Base-by-base conservation (phyloP, 306 rosid genomes). In the Arachis hypogaea region DNA sequence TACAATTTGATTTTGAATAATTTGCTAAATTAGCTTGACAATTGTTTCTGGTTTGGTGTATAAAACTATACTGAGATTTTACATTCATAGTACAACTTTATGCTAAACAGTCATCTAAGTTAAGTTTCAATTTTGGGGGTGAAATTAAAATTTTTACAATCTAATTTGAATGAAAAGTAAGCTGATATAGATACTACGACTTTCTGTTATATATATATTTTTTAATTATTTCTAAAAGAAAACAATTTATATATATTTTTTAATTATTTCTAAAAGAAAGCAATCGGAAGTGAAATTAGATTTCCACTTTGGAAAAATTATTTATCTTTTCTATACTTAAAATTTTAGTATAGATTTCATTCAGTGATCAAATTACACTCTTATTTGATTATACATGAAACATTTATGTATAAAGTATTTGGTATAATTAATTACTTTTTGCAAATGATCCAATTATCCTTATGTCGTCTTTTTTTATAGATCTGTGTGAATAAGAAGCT, bases 11-110 rank as follows among this genome's bases (percentile, higher is more conserved):
- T 22, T 22, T 22, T 22, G 28, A 22, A 22, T 22, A 60, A 76
- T 49, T 46, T 69, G 6, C 28, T 33, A 55, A 38, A 79, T 44
- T 71, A 75, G 16, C 51, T 55, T 56, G 54, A 29, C 71, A 36
- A 47, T 59, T 68, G 57, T 51, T 51, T 51, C 57, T 51, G 18
- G 22, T n/a, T 71, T 57, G 57, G 7, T 74, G 71, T 77, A 22
- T 69, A 57, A 69, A 63, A 63, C 33, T 63, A 49, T 59, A 40
- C 14, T 59, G 6, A 62, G 63, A 40, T 71, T 67, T 69, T 12
- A 9, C 59, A 45, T 51, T 58, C 56, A 36, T 57, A 61, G 46
- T 64, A 18, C 49, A 43, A 33, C 9, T 68, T 62, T 82, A 56
- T 45, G 75, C 14, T 58, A 30, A 68, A 33, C 2, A 3, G 10